phyloP scores from a whole-genome alignment of 106 monocot genomes.

The Apostasia ramifera region DNA sequence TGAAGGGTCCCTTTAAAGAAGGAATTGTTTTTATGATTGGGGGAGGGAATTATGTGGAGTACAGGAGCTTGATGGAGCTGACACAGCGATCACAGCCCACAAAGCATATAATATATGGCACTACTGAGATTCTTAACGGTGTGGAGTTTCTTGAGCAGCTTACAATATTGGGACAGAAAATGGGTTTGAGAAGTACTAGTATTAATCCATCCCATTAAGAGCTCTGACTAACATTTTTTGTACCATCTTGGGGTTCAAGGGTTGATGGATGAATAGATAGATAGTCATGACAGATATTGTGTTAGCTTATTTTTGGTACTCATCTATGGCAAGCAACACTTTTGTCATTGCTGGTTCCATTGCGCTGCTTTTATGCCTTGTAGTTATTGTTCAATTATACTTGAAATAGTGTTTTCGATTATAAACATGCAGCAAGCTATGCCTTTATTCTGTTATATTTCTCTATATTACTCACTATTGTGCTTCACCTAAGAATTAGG shows the following conservation, averaged over 20 bases:
- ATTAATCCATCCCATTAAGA: slow-evolving; percentile 17
- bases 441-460: no score
- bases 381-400: no score
- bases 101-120: slow-evolving; percentile 90
- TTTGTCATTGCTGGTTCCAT: no score
- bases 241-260: neutral
- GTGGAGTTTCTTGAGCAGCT: slow-evolving; percentile 82
- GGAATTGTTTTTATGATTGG: slow-evolving; percentile 98
- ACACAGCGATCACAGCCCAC: slow-evolving; percentile 52
- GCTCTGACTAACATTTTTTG: neutral
- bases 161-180: slow-evolving; percentile 67
- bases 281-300: neutral
- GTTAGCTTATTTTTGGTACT: neutral
- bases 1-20: slow-evolving; percentile 91
- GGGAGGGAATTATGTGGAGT: slow-evolving; percentile 91
- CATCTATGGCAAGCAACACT: no score
- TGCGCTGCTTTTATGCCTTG: no score
- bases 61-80: slow-evolving; percentile 85
- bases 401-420: no score
- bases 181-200: slow-evolving; percentile 59
- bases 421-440: no score
- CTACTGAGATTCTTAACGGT: slow-evolving; percentile 80
- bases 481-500: no score
- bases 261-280: neutral
- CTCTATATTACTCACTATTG: no score